phyloP scores from a whole-genome alignment of 805 yeast species.

The baker's yeast (Saccharomyces cerevisiae) region DNA sequence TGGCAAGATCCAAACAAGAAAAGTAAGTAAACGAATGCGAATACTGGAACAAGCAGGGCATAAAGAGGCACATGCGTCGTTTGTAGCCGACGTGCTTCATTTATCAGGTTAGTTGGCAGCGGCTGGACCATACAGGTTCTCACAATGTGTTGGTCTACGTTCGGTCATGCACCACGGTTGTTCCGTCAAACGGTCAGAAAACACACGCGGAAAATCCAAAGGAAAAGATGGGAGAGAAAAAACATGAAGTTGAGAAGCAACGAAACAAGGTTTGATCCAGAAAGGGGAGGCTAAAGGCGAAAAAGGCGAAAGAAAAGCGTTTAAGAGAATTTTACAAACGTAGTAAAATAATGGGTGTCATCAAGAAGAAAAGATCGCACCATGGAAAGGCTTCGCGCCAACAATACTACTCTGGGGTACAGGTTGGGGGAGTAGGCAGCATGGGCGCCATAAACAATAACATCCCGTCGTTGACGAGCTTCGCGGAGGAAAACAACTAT shows the following conservation, averaged over 20 bases:
- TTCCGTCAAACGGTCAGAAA: not conserved
- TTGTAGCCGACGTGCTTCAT: not conserved
- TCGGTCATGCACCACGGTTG: not conserved
- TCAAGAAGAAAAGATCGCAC: constrained; percentile 22
- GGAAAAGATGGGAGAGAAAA: not conserved
- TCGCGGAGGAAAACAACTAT: not conserved
- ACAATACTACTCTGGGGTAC: not conserved
- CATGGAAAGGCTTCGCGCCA: constrained; percentile 14
- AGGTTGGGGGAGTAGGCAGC: constrained; percentile 11
- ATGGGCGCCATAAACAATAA: constrained; percentile 6
- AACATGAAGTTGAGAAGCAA: not conserved
- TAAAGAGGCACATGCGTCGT: not conserved
- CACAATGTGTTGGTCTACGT: not conserved
- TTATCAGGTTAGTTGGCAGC: not conserved
- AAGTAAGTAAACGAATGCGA: not conserved
- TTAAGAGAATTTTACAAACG: not conserved
- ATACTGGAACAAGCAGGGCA: not conserved
- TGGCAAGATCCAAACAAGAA: not conserved
- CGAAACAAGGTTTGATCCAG: not conserved
- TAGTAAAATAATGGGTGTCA: constrained; percentile 18
- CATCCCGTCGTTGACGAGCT: not conserved
- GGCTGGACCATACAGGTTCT: not conserved
- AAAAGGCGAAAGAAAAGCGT: not conserved
- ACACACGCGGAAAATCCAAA: not conserved
- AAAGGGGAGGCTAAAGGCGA: not conserved